Evolutionary conservation across 208 protist species (phyloP), one percentile per base, ranked within the genome.

Genomic region (Tritrichomonas musculus): DNA sequence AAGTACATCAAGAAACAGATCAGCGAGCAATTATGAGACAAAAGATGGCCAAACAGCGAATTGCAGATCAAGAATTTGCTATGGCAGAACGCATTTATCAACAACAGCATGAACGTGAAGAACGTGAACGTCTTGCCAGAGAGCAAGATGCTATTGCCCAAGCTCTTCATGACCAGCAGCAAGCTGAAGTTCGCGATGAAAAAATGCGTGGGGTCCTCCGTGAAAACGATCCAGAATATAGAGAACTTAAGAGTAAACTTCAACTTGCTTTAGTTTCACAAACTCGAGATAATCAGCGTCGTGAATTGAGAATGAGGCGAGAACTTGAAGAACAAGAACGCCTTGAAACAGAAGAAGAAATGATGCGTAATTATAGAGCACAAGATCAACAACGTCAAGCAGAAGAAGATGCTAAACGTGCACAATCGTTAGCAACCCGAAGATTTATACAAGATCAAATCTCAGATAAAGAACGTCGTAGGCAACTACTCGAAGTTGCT

Each of bases 111-210:
- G 77, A 44, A 27, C 47, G 47, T 50, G 47, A 88, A 88, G 47
- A 44, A 57, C 25, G 77, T 14, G 8, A 0, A 5, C 77, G 77
- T 50, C 17, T 53, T 14, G 47, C 47, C 5, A 4, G 33, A 33
- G 77, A 88, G 17, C 77, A 88, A 88, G 77, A 88, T 88, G 77
- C 77, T 25, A 88, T 88, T 20, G 77, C 77, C 5, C 41, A 88
- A 36, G 77, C 77, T 33, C 47, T 88, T 53, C 41, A 44, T 39
- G 77, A 88, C 25, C 77, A 88, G 30, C 25, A 13, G 0, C 77
- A 88, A 57, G 77, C 77, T 13, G 77, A 88, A 57, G 30, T 88
- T 88, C 77, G 77, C 17, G 77, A 88, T 27, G 47, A 88, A n/a
- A 57, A 53, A n/a, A 57, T 57, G 41, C 41, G 77, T 39, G 77